Conservation (phyloP, 2,329 filamentous ascomycete genomes). For the Teratosphaeria zuluensis region DNA sequence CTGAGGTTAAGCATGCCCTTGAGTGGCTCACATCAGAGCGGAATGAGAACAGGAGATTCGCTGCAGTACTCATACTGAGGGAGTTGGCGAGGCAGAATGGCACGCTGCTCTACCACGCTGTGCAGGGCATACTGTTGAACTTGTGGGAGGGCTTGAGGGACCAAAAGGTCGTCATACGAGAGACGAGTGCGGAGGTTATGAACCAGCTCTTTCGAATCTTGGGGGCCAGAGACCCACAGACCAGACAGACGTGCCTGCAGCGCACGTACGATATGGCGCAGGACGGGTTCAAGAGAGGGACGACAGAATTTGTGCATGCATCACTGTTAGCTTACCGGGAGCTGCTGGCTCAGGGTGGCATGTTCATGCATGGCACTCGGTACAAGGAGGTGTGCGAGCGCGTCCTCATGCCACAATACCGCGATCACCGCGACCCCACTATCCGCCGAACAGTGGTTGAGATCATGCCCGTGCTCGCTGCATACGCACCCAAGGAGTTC, state of each 20-base stretch:
- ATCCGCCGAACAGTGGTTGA: slow-evolving; percentile 84
- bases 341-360: slow-evolving; percentile 84
- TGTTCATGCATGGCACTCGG: slow-evolving; percentile 91
- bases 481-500: slow-evolving; percentile 86
- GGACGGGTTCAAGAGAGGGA: slow-evolving; percentile 66
- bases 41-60: slow-evolving; percentile 86
- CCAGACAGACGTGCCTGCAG: slow-evolving; percentile 79
- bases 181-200: slow-evolving; percentile 84
- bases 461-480: slow-evolving; percentile 84
- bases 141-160: slow-evolving; percentile 93
- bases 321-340: slow-evolving; percentile 88
- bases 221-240: slow-evolving; percentile 76
- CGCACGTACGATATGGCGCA: slow-evolving; percentile 84
- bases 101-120: slow-evolving; percentile 90
- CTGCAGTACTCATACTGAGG: slow-evolving; percentile 79
- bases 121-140: slow-evolving; percentile 88
- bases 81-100: slow-evolving; percentile 89
- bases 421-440: slow-evolving; percentile 80
- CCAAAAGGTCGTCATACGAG: slow-evolving; percentile 79
- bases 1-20: slow-evolving; percentile 88
- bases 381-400: slow-evolving; percentile 91
- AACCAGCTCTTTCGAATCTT: slow-evolving; percentile 96
- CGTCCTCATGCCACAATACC: slow-evolving; percentile 63
- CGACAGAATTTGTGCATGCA: slow-evolving; percentile 85
- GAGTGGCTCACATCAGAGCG: slow-evolving; percentile 96